These are phyloP conservation scores for Fusarium secorum DNA, from an alignment of 2,329 filamentous ascomycete genomes.

Conservation along the genomic window DNA sequence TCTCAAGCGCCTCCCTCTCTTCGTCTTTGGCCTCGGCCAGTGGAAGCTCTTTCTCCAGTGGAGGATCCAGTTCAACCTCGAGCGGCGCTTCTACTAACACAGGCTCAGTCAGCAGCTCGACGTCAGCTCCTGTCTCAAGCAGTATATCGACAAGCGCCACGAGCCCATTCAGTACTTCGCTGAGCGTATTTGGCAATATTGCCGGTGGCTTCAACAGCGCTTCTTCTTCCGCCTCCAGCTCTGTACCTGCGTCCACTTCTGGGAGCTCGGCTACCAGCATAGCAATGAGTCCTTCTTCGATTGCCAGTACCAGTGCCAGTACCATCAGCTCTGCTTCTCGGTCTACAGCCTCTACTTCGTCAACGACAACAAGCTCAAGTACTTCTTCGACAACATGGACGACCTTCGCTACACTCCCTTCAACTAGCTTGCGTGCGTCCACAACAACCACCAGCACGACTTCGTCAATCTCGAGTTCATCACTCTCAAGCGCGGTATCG, in stretches of 20 bases:
- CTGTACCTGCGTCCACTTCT: accelerated
- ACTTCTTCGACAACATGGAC: background rate
- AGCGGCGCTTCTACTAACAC: background rate
- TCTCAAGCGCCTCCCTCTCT: accelerated
- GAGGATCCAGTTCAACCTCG: background rate
- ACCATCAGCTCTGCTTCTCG: background rate
- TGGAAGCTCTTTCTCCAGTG: no score
- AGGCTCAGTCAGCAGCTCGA: background rate
- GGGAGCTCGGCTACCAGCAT: background rate
- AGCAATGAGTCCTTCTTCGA: background rate
- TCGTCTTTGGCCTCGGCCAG: accelerated
- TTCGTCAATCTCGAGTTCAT: background rate
- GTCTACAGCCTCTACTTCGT: background rate
- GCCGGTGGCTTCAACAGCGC: background rate
- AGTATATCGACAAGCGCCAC: background rate
- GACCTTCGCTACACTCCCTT: background rate
- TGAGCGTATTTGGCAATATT: background rate
- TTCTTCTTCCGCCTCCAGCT: background rate
- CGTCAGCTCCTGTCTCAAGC: accelerated
- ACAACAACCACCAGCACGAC: background rate
- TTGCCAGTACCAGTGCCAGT: background rate
- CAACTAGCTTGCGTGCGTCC: background rate
- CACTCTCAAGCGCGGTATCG: background rate
- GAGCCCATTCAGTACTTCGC: background rate
- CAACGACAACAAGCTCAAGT: background rate